These are phyloP conservation scores for Hypoxylon fuscum DNA, from an alignment of 495 filamentous ascomycete genomes.

Conservation along the genomic window DNA sequence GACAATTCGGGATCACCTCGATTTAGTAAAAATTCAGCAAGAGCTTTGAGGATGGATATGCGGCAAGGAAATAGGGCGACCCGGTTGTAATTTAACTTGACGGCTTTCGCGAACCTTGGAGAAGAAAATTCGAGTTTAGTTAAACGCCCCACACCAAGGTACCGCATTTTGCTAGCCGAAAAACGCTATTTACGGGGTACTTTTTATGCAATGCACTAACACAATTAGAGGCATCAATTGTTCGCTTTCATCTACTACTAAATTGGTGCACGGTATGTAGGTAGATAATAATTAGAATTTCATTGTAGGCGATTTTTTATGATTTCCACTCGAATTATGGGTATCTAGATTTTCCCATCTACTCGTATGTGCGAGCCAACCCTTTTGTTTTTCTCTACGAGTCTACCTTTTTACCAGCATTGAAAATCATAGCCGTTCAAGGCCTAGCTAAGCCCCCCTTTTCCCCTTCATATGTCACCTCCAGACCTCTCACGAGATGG, in stretches of 20 bases:
- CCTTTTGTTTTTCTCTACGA: background rate
- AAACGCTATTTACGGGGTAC: background rate
- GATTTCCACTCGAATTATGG: conserved; percentile 1
- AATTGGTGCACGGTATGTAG: no score
- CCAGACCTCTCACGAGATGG: conserved; percentile 27
- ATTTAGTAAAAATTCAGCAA: background rate
- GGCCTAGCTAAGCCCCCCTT: background rate
- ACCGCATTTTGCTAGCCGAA: background rate
- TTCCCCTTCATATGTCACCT: background rate
- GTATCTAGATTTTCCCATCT: background rate
- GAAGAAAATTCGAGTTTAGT: conserved; percentile 5
- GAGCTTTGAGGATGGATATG: background rate
- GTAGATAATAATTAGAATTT: no score
- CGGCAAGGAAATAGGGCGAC: background rate
- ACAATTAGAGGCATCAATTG: no score
- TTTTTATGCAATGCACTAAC: background rate
- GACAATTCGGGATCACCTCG: background rate
- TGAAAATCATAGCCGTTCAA: background rate
- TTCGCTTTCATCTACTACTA: no score
- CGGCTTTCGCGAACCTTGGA: background rate
- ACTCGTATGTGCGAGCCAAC: background rate
- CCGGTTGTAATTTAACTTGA: conserved; percentile 19
- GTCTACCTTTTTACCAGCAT: background rate
- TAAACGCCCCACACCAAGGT: conserved; percentile 12
- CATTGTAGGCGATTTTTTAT: background rate